Conservation (phyloP, 225 moss, liverwort and hornwort species). For the Takakia lepidozioides region DNA sequence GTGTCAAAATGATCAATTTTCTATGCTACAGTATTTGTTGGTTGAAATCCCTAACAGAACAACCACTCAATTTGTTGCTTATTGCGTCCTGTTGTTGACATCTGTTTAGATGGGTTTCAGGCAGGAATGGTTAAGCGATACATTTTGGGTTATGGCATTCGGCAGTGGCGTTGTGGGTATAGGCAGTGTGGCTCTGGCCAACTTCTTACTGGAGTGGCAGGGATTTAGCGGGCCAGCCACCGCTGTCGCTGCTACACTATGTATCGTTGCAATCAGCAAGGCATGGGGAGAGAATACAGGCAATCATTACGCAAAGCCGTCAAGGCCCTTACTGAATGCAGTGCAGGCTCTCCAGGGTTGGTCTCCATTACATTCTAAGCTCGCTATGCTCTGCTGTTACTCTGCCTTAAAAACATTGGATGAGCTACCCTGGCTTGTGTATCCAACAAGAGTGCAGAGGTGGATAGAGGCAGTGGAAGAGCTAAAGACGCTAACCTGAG, state of each 20-base stretch:
- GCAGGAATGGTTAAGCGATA: slow-evolving; percentile 88
- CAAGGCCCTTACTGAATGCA: slow-evolving; percentile 35
- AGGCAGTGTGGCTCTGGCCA: slow-evolving; percentile 66
- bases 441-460: no score
- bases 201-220: slow-evolving; percentile 34
- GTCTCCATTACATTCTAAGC: slow-evolving; percentile 15
- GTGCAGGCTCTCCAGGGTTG: slow-evolving; percentile 44
- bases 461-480: no score
- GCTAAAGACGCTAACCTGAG: no score
- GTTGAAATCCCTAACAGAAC: no score
- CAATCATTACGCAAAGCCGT: slow-evolving; percentile 23
- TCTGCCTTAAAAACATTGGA: no score
- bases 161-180: slow-evolving; percentile 29
- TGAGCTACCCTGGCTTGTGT: no score
- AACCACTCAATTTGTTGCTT: no score
- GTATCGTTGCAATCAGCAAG: slow-evolving; percentile 29
- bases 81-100: no score
- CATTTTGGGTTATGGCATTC: slow-evolving; percentile 82
- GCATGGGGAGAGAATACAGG: slow-evolving; percentile 61
- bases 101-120: slow-evolving; percentile 77
- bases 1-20: no score
- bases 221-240: slow-evolving; percentile 54
- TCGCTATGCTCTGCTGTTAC: no score
- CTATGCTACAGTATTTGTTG: no score
- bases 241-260: slow-evolving; percentile 35